A percentile compares a stretch with the other conserved stretches of the same genome.
Evolutionary conservation across 2,329 filamentous ascomycete genomes (phyloP).

Genomic region (Chaetomium globosum): DNA sequence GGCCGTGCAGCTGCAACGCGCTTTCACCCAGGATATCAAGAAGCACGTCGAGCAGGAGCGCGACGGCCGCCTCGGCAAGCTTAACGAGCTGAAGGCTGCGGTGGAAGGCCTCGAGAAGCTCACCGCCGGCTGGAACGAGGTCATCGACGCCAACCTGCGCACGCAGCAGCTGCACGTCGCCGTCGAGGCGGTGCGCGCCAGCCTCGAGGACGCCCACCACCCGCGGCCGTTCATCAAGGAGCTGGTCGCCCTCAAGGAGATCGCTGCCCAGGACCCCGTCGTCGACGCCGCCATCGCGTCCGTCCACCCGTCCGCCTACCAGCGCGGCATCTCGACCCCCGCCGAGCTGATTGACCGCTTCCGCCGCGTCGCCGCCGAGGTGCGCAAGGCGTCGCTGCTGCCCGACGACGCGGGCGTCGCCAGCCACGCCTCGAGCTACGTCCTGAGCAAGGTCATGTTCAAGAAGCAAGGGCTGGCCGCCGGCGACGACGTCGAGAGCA

Average conservation of each 20-base stretch:
- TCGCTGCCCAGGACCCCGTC: conserved; percentile 79
- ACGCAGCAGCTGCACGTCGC: conserved; percentile 97
- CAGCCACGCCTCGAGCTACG: conserved; percentile 85
- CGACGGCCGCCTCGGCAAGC: conserved; percentile 79
- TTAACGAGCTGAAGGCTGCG: conserved; percentile 74
- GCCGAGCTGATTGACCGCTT: conserved; percentile 93
- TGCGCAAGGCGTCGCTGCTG: conserved; percentile 89
- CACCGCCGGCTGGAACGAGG: conserved; percentile 84
- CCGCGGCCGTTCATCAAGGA: conserved; percentile 88
- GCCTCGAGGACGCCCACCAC: conserved; percentile 71
- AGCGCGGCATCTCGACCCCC: conserved; percentile 81
- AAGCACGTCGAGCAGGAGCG: conserved; percentile 86
- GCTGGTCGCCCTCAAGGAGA: conserved; percentile 91
- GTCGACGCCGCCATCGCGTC: conserved; percentile 94
- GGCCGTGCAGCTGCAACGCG: conserved; percentile 81
- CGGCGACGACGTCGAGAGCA: conserved; percentile 89
- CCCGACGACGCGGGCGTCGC: conserved; percentile 94
- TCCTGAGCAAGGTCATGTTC: conserved; percentile 93
- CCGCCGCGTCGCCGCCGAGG: conserved; percentile 86
- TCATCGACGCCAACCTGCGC: conserved; percentile 86
- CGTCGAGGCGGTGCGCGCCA: conserved; percentile 86
- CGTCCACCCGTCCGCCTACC: conserved; percentile 91
- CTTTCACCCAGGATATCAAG: conserved; percentile 78
- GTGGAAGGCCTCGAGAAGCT: conserved; percentile 85
- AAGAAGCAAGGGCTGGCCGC: conserved; percentile 85